Percentiles rank a stretch among this genome's conserved stretches.
Evolutionary conservation across 129 eudicot species (phyloP).

Genomic region (Helianthus annuus): HanXRQr2.0-SUNRISE NC_035434.2:174437493-174437992

Average conservation of each 20-base stretch:
- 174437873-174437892: slow-evolving; percentile 1
- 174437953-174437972: not conserved
- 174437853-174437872: not conserved
- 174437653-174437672: not conserved
- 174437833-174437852: not conserved
- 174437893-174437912: not conserved
- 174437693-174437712: slow-evolving; percentile 35
- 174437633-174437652: slow-evolving; percentile 12
- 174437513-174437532: not conserved
- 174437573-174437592: slow-evolving; percentile 4
- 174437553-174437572: not conserved
- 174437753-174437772: slow-evolving; percentile 26
- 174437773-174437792: slow-evolving; percentile 21
- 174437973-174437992: too few relatives aligned
- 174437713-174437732: slow-evolving; percentile 17
- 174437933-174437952: not conserved
- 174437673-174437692: slow-evolving; percentile 10
- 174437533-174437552: not conserved
- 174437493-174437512: slow-evolving; percentile 5
- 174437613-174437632: slow-evolving; percentile 1
- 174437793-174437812: slow-evolving; percentile 15
- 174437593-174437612: not conserved
- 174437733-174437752: slow-evolving; percentile 16
- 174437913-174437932: not conserved
- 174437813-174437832: not conserved